Percentiles rank a stretch among this genome's conserved stretches.
These are phyloP conservation scores for Lentinula edodes DNA, from an alignment of 768 basidiomycete species.

Conservation along the genomic window DNA sequence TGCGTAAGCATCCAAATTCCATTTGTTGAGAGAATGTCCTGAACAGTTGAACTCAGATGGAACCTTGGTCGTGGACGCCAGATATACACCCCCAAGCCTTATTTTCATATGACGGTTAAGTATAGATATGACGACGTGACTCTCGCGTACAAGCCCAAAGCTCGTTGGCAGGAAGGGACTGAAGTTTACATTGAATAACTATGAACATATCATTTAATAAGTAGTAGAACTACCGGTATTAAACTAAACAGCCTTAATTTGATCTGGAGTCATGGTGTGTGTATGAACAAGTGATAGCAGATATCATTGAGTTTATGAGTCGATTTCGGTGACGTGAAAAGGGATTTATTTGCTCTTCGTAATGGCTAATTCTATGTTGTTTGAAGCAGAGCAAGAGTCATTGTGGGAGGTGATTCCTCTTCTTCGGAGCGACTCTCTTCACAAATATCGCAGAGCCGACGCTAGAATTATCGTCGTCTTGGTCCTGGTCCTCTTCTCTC, in stretches of 20 bases:
- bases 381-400: too few relatives aligned
- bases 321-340: too few relatives aligned
- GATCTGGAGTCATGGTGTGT: too few relatives aligned
- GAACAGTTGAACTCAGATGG: constrained; percentile 24
- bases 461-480: neutral
- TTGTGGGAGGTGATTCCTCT: neutral
- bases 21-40: neutral
- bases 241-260: too few relatives aligned
- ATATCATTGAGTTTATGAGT: too few relatives aligned
- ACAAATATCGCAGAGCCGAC: neutral
- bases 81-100: constrained; percentile 40
- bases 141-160: constrained; percentile 55
- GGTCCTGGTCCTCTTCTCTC: neutral
- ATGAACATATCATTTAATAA: neutral
- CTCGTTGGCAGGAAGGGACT: constrained; percentile 40
- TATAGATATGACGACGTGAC: constrained; percentile 42
- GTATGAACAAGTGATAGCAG: too few relatives aligned
- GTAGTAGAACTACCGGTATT: neutral
- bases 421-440: neutral
- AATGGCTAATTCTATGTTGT: too few relatives aligned
- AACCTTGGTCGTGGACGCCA: constrained; percentile 55
- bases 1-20: constrained; percentile 37
- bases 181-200: constrained; percentile 40
- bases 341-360: too few relatives aligned
- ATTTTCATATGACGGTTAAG: constrained; percentile 62